Evolutionary conservation across 1,284 basidiomycete species (phyloP).

Genomic region (Austroboletus olivaceoglutinosus): DNA sequence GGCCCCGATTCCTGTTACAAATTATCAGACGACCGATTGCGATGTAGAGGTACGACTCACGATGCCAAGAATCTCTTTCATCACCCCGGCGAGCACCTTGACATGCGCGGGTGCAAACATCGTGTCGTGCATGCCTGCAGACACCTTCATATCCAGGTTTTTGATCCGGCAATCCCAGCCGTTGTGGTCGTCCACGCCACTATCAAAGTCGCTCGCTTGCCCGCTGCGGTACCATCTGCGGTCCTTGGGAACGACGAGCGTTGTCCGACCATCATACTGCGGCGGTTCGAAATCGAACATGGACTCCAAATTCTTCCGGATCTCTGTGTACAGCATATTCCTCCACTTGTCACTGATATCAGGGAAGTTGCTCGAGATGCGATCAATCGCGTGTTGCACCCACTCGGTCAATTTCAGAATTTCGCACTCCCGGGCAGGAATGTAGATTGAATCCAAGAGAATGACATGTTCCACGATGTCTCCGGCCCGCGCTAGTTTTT

Average conservation of each 20-base stretch:
- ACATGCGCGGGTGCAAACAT: conserved; percentile 34
- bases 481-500: conserved; percentile 22
- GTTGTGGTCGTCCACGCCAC: conserved; percentile 30
- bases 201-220: conserved; percentile 31
- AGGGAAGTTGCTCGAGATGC: conserved; percentile 31
- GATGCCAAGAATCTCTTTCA: conserved; percentile 26
- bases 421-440: conserved; percentile 26
- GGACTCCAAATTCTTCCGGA: conserved; percentile 30
- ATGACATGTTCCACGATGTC: conserved; percentile 26
- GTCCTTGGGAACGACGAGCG: conserved; percentile 30
- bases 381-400: conserved; percentile 30
- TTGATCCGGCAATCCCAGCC: conserved; percentile 31
- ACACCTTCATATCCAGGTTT: conserved; percentile 22
- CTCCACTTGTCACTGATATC: conserved; percentile 34
- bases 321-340: conserved; percentile 25
- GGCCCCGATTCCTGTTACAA: too few relatives aligned
- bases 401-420: conserved; percentile 31
- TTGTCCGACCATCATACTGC: conserved; percentile 23
- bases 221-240: conserved; percentile 32
- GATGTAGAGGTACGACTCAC: conserved; percentile 8
- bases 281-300: conserved; percentile 33
- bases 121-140: conserved; percentile 28
- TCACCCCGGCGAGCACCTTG: conserved; percentile 27
- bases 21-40: too few relatives aligned
- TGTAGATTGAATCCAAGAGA: conserved; percentile 30